phyloP scores from a whole-genome alignment of 179 eudicot genomes.

The Gypsophila paniculata region DNA sequence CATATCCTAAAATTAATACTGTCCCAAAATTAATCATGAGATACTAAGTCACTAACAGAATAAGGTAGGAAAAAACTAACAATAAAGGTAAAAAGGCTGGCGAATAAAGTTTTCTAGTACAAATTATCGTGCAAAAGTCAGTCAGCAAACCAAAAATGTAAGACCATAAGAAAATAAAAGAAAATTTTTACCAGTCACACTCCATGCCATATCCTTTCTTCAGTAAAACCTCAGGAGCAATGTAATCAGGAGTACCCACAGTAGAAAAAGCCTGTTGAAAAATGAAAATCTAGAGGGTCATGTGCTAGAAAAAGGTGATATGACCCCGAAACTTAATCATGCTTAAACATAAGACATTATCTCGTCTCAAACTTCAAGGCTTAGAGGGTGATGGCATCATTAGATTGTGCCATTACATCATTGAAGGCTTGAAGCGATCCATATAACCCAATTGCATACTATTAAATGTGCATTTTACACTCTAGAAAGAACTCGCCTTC shows the following conservation, averaged over 20 bases:
- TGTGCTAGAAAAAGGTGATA: slow-evolving; percentile 20
- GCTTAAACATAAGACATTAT: slow-evolving; percentile 2
- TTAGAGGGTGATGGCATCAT: neutral
- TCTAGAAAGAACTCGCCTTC: neutral
- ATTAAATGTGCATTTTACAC: neutral
- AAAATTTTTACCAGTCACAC: slow-evolving; percentile 67
- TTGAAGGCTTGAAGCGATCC: neutral
- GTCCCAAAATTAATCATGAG: neutral
- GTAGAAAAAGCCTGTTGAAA: slow-evolving; percentile 74
- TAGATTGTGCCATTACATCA: neutral
- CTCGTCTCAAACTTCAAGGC: slow-evolving; percentile 1
- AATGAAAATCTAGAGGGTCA: slow-evolving; percentile 21
- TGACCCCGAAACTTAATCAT: neutral
- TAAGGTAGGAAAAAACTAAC: slow-evolving; percentile 1
- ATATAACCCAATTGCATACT: slow-evolving; percentile 1
- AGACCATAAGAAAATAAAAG: neutral
- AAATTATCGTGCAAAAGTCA: neutral
- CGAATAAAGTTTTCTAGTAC: neutral
- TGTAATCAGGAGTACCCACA: slow-evolving; percentile 86
- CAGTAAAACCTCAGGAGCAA: slow-evolving; percentile 80
- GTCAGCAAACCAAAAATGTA: slow-evolving; percentile 6
- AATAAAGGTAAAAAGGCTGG: neutral
- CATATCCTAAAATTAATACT: neutral
- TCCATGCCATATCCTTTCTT: slow-evolving; percentile 89
- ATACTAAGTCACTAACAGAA: neutral